These are phyloP conservation scores for Capsicum pubescens DNA, from an alignment of 257 asterid genomes.

Conservation along the genomic window DNA sequence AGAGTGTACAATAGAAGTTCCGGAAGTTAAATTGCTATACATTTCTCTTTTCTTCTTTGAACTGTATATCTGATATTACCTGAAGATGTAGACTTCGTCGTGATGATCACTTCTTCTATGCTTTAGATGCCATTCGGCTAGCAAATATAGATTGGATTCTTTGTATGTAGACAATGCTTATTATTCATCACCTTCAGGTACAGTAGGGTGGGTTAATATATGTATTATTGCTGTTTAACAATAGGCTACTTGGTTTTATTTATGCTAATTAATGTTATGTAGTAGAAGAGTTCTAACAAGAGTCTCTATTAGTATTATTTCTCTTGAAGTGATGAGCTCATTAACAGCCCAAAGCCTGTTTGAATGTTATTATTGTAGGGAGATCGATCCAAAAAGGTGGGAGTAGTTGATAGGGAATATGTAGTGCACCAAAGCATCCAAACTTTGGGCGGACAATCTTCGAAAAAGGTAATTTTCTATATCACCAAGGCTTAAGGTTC, in stretches of 20 bases:
- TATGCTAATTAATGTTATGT: background rate
- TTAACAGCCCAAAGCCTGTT: background rate
- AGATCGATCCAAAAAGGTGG: constrained; percentile 84
- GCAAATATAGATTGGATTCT: background rate
- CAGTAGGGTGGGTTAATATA: background rate
- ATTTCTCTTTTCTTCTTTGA: background rate
- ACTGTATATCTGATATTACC: background rate
- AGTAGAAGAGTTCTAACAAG: background rate
- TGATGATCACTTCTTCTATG: background rate
- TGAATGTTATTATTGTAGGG: constrained; percentile 53
- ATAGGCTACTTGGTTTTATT: background rate
- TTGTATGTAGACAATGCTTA: background rate
- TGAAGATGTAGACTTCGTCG: background rate
- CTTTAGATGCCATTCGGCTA: background rate
- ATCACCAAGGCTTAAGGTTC: background rate
- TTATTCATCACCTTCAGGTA: background rate
- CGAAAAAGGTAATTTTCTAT: constrained; percentile 52
- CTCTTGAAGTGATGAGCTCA: background rate
- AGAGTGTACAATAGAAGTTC: background rate
- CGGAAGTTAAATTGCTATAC: background rate
- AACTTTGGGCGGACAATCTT: constrained; percentile 89
- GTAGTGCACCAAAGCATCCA: constrained; percentile 96
- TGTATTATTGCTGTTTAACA: background rate
- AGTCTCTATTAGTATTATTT: background rate
- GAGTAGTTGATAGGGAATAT: constrained; percentile 93